These are phyloP conservation scores for Farysia itapuensis DNA, from an alignment of 1,284 basidiomycete genomes.

Conservation along the genomic window DNA sequence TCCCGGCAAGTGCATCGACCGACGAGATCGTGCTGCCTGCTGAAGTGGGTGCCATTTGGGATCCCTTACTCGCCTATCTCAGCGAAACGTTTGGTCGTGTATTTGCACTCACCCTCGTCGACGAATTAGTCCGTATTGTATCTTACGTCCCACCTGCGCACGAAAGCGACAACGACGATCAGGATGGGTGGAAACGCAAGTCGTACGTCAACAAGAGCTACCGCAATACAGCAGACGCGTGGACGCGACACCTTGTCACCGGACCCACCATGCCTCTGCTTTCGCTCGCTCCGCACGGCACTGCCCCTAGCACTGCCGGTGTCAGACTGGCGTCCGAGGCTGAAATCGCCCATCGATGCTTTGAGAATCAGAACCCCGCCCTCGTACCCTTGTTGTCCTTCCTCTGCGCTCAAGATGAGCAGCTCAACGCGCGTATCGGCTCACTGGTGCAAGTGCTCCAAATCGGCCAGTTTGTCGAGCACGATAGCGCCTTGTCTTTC, in stretches of 20 bases:
- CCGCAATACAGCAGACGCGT: constrained; percentile 20
- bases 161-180: background rate
- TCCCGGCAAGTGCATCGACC: background rate
- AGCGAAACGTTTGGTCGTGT: constrained; percentile 13
- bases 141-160: background rate
- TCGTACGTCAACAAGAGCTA: constrained; percentile 8
- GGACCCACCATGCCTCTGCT: background rate
- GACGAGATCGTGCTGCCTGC: constrained; percentile 4
- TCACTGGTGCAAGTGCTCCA: background rate
- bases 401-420: background rate
- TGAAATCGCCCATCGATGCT: background rate
- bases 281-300: background rate
- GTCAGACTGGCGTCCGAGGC: background rate
- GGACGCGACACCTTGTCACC: constrained; percentile 19
- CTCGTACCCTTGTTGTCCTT: background rate
- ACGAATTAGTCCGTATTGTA: constrained; percentile 7
- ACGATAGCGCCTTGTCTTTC: background rate
- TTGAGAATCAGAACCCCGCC: background rate
- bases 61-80: constrained; percentile 17
- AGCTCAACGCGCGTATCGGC: background rate
- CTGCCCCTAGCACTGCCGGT: background rate
- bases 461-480: too few relatives aligned
- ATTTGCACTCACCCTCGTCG: constrained; percentile 16
- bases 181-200: constrained; percentile 6
- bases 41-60: constrained; percentile 15